Evolutionary conservation across 805 yeast species (phyloP).

Genomic region (Yarrowia porcina): DNA sequence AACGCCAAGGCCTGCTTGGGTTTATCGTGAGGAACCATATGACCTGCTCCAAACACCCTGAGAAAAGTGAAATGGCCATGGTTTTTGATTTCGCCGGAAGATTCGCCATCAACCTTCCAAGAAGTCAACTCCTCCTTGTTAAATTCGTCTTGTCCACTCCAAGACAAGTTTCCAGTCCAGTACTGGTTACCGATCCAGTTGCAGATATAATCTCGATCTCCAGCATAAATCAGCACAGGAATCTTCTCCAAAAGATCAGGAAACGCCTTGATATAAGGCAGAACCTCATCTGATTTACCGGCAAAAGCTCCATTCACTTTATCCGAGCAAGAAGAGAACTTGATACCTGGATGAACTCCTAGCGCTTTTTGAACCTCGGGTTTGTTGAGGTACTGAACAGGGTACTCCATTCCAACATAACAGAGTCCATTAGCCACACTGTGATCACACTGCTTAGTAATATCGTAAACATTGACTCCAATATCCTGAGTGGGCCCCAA

Average conservation of each 20-base stretch:
- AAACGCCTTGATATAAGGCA: constrained; percentile 55
- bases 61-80: constrained; percentile 69
- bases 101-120: constrained; percentile 39
- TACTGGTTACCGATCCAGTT: constrained; percentile 90
- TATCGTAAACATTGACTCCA: not conserved
- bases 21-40: constrained; percentile 89
- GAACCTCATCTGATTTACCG: constrained; percentile 51
- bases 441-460: not conserved
- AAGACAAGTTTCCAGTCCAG: constrained; percentile 70
- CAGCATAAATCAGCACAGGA: constrained; percentile 86
- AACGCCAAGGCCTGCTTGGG: constrained; percentile 42
- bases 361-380: constrained; percentile 3
- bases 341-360: constrained; percentile 8
- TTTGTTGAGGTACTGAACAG: not conserved
- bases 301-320: not conserved
- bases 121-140: constrained; percentile 45
- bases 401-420: not conserved
- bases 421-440: not conserved
- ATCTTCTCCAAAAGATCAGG: constrained; percentile 59
- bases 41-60: constrained; percentile 80
- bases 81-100: constrained; percentile 68
- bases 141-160: constrained; percentile 57
- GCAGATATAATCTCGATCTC: constrained; percentile 89
- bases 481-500: not conserved
- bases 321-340: not conserved